Base-by-base conservation (phyloP, 1,284 basidiomycete genomes). In the Ceratobasidium sp. region DNA sequence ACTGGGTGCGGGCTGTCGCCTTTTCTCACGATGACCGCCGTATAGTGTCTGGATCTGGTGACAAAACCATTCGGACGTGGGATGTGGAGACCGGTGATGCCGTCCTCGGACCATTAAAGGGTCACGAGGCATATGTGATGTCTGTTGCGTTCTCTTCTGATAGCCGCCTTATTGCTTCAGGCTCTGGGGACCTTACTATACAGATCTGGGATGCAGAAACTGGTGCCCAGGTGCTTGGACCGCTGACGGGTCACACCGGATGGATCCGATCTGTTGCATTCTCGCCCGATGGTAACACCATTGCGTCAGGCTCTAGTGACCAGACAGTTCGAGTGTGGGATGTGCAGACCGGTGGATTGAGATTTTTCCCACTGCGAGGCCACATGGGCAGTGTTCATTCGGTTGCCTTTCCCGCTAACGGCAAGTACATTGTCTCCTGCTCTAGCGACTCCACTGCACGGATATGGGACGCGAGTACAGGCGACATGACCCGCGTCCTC, bases 51-150 rank as follows among this genome's bases (percentile, higher is more conserved):
- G 66, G 74, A 17, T 59, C 73, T 5, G 54, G 69, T 0, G 74
- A 78, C 44, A 6, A n/a, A 0, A 57, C 77, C 7, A 54, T 78
- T 12, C 57, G 46, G 28, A 38, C 74, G 1, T 75, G 70, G 77
- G 68, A 75, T 64, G 15, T 52, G 10, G 48, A 28, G 13, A 56
- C 48, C 5, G 52, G 65, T 17, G 57, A 1, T 28, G 28, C 23
- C n/a, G 38, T 26, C 1, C 1, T 9, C 10, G 42, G 15, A 12
- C 15, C 66, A 0, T 9, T 77, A 17, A 4, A 26, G 2, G 64
- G 66, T 17, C 66, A 77, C 44, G 28, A n/a, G 20, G 26, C 52
- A 2, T 3, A 0, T 3, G 56, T 68, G 13, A 1, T 1, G 33
- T 40, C 64, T 15, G 52, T 69, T 4, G 28, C 28, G 26, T 62